Evolutionary conservation across 75 land plant genomes (phyloP), one percentile per base, ranked within the genome.

Genomic region (Sequoiadendron giganteum): DNA sequence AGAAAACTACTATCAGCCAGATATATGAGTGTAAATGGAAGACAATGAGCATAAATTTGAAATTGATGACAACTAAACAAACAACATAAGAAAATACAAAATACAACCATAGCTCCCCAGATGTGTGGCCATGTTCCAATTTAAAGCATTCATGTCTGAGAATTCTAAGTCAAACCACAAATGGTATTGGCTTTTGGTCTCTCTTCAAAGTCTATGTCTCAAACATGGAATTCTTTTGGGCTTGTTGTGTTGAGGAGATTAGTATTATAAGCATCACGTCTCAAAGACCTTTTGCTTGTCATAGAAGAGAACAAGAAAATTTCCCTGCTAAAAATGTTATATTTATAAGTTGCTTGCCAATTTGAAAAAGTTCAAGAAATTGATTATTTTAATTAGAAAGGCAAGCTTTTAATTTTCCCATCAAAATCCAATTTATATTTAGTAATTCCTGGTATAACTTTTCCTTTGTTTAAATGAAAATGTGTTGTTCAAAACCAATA

Each of bases 221-320:
- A 82, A 40, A 45, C 13, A 45, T 82, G 84, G 84, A 82, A n/a
- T 28, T 82, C n/a, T 28, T 82, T 82, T 47, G 84, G 30, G 84
- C n/a, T 82, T 82, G 3, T 82, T 82, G 15, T 45, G 21, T 28
- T 82, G 9, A 79, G 48, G 28, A 79, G 2, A 79, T 40, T 42
- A 19, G 25, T 19, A 11, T 79, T 79, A 42, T 40, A 79, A 9
- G 45, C 21, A 79, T 40, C 10, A 19, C 21, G n/a, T 79, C 47
- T 40, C 43, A 42, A 42, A 42, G 43, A 42, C 43, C 43, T 42
- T 42, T 42, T 0, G 1, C 43, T 42, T 42, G 55, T 52, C 55
- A 13, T 13, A 52, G 2, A 52, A 52, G 55, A 14, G 55, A 52
- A 52, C 1, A 52, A 13, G 16, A 13, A 13, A 52, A 52, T 14